Conservation (phyloP, 2,329 filamentous ascomycete genomes). For the Aspergillus hiratsukae region DNA sequence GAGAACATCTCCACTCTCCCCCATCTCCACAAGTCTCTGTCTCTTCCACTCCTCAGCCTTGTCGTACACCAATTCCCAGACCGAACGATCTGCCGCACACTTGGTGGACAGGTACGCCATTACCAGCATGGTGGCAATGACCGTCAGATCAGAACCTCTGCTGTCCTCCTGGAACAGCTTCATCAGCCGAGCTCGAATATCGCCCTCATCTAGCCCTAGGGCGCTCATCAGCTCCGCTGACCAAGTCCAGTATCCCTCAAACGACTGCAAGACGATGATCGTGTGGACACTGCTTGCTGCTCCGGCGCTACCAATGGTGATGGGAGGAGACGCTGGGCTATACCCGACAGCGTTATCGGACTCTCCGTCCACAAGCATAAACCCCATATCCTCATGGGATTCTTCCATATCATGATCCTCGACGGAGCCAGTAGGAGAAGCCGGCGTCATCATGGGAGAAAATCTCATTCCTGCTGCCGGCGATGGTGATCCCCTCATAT, state of each 20-base stretch:
- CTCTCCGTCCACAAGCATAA: too few species aligned
- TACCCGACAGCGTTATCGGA: background rate
- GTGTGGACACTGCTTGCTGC: slow-evolving; percentile 28
- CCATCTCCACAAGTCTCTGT: background rate
- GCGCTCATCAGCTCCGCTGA: background rate
- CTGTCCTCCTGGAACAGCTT: background rate
- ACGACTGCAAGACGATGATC: slow-evolving; percentile 54
- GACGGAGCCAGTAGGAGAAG: too few species aligned
- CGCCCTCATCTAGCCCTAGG: background rate
- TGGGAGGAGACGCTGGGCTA: background rate
- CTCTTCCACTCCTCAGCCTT: slow-evolving; percentile 15
- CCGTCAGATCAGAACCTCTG: background rate
- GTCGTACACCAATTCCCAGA: slow-evolving; percentile 15
- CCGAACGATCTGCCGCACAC: background rate
- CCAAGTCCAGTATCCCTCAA: slow-evolving; percentile 52
- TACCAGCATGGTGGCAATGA: slow-evolving; percentile 13
- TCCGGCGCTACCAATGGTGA: background rate
- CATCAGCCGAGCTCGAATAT: background rate
- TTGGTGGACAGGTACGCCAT: slow-evolving; percentile 9
- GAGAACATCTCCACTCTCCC: background rate
- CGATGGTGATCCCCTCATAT: background rate
- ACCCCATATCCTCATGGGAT: too few species aligned
- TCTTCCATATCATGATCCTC: background rate
- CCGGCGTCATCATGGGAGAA: background rate
- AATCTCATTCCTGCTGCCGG: background rate